These are phyloP conservation scores for Castanea sativa DNA, from an alignment of 306 rosid species.

Conservation along the genomic window DNA sequence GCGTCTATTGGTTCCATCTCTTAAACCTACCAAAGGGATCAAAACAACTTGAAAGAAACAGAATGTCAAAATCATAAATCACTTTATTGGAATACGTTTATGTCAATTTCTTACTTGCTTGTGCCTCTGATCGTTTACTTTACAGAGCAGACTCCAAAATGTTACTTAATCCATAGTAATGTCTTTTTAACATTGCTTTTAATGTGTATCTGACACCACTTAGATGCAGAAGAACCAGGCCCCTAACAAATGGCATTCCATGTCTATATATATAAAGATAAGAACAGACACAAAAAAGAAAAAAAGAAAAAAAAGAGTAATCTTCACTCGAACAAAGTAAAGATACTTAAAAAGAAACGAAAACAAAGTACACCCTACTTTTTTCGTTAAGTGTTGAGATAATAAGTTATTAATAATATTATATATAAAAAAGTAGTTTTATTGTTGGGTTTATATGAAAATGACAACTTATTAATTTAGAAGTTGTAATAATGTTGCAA, in stretches of 20 bases:
- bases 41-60: constrained; percentile 34
- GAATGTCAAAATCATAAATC: constrained; percentile 31
- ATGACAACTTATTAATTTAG: too few species aligned
- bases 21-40: constrained; percentile 36
- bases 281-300: neutral
- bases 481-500: too few species aligned
- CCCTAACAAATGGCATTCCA: constrained; percentile 35
- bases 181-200: constrained; percentile 23
- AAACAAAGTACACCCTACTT: too few species aligned
- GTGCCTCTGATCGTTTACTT: constrained; percentile 11
- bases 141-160: constrained; percentile 5
- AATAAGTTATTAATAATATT: too few species aligned
- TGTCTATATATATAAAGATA: constrained; percentile 4
- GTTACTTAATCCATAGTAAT: constrained; percentile 2
- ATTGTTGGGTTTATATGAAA: too few species aligned
- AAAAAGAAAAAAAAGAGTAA: neutral
- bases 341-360: constrained; percentile 9
- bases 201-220: constrained; percentile 36
- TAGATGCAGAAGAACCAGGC: constrained; percentile 27
- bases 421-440: neutral
- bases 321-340: constrained; percentile 19
- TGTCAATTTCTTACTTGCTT: constrained; percentile 2
- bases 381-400: too few species aligned
- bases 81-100: constrained; percentile 20
- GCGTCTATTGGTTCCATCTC: constrained; percentile 49